Conservation (phyloP, 2,329 filamentous ascomycete species). For the Pseudocercospora fuligena region DNA sequence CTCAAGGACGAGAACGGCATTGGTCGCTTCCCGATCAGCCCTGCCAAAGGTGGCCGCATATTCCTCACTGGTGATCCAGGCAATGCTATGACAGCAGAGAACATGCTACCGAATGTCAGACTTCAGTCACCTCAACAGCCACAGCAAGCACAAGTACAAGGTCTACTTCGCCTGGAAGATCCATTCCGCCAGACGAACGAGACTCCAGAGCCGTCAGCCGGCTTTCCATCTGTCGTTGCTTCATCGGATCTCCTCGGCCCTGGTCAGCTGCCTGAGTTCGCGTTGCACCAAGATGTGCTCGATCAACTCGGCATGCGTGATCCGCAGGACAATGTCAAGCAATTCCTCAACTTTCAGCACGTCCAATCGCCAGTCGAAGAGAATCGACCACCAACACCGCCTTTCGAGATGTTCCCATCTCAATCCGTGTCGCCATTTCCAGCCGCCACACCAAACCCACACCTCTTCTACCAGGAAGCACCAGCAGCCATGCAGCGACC, state of each 20-base stretch:
- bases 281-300: conserved; percentile 74
- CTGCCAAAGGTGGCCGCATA: conserved; percentile 68
- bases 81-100: conserved; percentile 68
- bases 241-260: conserved; percentile 89
- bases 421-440: conserved; percentile 35
- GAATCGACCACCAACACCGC: conserved; percentile 71
- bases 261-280: conserved; percentile 64
- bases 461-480: conserved; percentile 19
- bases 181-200: conserved; percentile 71
- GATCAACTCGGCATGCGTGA: conserved; percentile 73
- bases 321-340: conserved; percentile 89
- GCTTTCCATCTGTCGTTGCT: conserved; percentile 75
- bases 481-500: conserved; percentile 44
- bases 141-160: conserved; percentile 41
- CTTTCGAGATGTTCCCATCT: conserved; percentile 41
- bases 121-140: conserved; percentile 11
- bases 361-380: conserved; percentile 52
- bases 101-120: conserved; percentile 56
- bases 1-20: conserved; percentile 71
- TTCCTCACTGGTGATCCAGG: conserved; percentile 79
- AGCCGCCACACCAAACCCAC: conserved; percentile 26
- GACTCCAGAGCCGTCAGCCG: conserved; percentile 50
- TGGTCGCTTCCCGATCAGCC: conserved; percentile 61
- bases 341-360: conserved; percentile 87
- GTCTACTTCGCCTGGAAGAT: conserved; percentile 27